Evolutionary conservation across 805 yeast genomes (phyloP), one percentile per base, ranked within the genome.

Genomic region (Kluyveromyces dobzhanskii): DNA sequence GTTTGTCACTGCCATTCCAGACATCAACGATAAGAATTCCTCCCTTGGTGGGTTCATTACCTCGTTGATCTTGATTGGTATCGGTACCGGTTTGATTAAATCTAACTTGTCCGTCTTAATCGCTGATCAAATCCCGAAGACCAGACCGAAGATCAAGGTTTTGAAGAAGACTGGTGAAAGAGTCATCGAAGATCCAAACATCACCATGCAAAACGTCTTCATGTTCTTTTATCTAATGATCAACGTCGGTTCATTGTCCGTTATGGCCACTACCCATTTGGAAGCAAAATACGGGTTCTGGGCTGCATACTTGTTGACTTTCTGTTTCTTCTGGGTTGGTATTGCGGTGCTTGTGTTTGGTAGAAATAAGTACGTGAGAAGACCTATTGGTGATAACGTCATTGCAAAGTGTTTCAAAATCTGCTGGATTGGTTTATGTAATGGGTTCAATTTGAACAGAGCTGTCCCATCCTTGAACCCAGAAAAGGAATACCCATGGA

Each of bases 31-130:
- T 27, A 57, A 59, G 18, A 64, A 66, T 17, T 72, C 76, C 21
- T 75, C 84, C 23, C 57, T 76, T 39, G 86, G 78, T 45, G 88
- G 90, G 30, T 75, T 76, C 14, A 53, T 64, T 39, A 53, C 56
- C 13, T 45, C 66, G 19, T 60, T 65, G 36, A 44, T 66, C 42
- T 55, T 76, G 38, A 74, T 84, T 50, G 90, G 90, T 48, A 49
- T 80, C 29, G 90, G 86, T 30, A 79, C 92, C 24, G 92, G 92
- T 53, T 80, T 86, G 49, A 84, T 84, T 56, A 84, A 84, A 58
- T 70, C 87, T 30, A 82, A 83, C 51, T 76, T 83, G 23, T 75
- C 86, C 4, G 61, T 58, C 18, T 67, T 84, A 56, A 76, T 84
- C 56, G 88, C 86, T 59, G 85, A 80, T 51, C 85, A 80, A 61